These are phyloP conservation scores for Phytophthora boehmeriae DNA, from an alignment of 352 stramenopile species.

Conservation along the genomic window DNA sequence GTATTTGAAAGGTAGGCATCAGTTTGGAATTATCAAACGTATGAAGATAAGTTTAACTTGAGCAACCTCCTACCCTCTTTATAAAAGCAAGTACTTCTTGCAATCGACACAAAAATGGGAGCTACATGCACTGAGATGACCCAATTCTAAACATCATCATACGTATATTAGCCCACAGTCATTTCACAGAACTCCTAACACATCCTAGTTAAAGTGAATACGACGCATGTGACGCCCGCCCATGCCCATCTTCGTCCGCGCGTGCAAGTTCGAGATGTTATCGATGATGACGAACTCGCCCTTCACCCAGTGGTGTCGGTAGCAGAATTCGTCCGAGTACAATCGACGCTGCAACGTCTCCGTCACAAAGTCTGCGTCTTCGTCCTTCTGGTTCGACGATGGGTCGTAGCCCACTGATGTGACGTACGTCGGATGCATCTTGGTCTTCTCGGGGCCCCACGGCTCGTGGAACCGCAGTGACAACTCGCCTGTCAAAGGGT, in stretches of 20 bases:
- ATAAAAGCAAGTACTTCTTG: too few species aligned
- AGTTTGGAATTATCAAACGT: too few species aligned
- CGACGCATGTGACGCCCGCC: conserved; percentile 25
- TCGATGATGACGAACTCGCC: conserved; percentile 29
- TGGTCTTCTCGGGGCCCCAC: conserved; percentile 28
- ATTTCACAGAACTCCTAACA: too few species aligned
- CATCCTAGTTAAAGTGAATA: conserved; percentile 24
- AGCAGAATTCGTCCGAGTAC: conserved; percentile 19
- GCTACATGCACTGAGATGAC: too few species aligned
- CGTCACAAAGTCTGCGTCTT: conserved; percentile 19
- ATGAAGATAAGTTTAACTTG: too few species aligned
- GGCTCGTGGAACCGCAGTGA: conserved; percentile 19
- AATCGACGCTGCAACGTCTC: conserved; percentile 19
- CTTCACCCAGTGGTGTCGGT: conserved; percentile 24
- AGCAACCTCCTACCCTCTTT: too few species aligned
- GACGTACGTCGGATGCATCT: conserved; percentile 34
- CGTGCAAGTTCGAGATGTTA: conserved; percentile 24
- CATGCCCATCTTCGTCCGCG: conserved; percentile 15
- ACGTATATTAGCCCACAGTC: too few species aligned
- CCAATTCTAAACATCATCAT: too few species aligned
- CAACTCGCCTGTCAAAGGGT: conserved; percentile 21
- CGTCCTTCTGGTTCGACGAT: conserved; percentile 19
- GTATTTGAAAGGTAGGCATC: too few species aligned
- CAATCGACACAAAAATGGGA: too few species aligned
- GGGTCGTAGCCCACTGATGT: conserved; percentile 22